phyloP scores from a whole-genome alignment of 345 rosid genomes.

The Gossypium bickii region DNA sequence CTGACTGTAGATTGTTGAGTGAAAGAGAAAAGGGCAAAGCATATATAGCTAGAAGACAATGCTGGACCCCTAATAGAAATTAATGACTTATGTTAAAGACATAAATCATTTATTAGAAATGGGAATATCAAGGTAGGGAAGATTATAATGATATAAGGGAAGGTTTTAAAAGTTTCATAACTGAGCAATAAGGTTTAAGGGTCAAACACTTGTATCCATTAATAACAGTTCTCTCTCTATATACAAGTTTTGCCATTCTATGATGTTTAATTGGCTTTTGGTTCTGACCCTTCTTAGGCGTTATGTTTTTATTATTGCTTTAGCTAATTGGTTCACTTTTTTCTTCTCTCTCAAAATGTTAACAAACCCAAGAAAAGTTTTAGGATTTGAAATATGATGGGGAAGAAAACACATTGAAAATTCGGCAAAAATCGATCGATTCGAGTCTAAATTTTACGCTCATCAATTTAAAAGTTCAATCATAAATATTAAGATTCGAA shows the following conservation, averaged over 20 bases:
- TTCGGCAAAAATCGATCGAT: too few species aligned
- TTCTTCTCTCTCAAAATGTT: not conserved
- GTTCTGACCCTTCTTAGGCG: not conserved
- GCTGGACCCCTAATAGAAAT: not conserved
- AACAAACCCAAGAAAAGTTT: not conserved
- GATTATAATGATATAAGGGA: not conserved
- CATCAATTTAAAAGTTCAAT: too few species aligned
- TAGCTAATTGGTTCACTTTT: conserved; percentile 1
- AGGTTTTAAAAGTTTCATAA: not conserved
- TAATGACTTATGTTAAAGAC: not conserved
- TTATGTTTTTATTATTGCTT: conserved; percentile 1
- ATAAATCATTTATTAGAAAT: not conserved
- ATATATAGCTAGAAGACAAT: not conserved
- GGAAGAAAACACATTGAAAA: not conserved
- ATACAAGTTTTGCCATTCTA: conserved; percentile 1
- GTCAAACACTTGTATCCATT: not conserved
- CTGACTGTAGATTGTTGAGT: not conserved
- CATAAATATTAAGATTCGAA: too few species aligned
- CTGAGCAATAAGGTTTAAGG: not conserved
- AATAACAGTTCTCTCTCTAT: not conserved
- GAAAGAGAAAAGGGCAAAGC: not conserved
- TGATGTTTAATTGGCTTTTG: not conserved
- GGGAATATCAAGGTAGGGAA: not conserved
- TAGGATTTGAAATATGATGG: not conserved
- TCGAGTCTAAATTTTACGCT: too few species aligned